A percentile compares a stretch with the other conserved stretches of the same genome.
Evolutionary conservation across 2,329 filamentous ascomycete species (phyloP).

Genomic region (Colletotrichum echinochloae): DNA sequence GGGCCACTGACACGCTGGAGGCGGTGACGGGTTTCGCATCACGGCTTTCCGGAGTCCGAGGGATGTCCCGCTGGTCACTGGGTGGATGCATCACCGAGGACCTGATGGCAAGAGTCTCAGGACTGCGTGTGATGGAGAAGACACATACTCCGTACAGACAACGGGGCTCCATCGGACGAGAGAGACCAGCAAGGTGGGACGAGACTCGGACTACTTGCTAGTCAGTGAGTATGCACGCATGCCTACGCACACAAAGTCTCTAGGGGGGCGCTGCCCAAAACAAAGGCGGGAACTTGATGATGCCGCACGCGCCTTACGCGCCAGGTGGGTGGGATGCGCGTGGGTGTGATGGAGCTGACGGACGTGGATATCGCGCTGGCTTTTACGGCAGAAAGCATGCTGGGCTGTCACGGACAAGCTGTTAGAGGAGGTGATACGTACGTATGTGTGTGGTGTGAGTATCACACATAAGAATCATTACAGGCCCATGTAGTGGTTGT

Average conservation of each 20-base stretch:
- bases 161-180: constrained; percentile 23
- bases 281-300: constrained; percentile 53
- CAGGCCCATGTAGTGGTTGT: no score
- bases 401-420: not conserved
- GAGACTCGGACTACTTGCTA: no score
- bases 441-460: no score
- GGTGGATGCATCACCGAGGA: constrained; percentile 54
- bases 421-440: not conserved
- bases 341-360: constrained; percentile 46
- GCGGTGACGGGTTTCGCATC: constrained; percentile 55
- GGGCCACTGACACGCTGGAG: constrained; percentile 48
- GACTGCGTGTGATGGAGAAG: constrained; percentile 47
- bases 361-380: no score
- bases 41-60: constrained; percentile 53
- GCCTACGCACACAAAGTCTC: not conserved
- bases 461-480: no score
- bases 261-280: constrained; percentile 37
- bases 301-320: constrained; percentile 53
- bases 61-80: constrained; percentile 53
- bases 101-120: constrained; percentile 48
- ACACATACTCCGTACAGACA: constrained; percentile 28
- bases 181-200: no score
- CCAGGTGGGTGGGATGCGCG: constrained; percentile 49
- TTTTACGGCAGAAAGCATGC: constrained; percentile 6
- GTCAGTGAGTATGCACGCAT: no score